Percentiles rank a stretch among this genome's conserved stretches.
These are phyloP conservation scores for Syzygium jambos DNA, from an alignment of 345 rosid species.

Conservation along the genomic window DNA sequence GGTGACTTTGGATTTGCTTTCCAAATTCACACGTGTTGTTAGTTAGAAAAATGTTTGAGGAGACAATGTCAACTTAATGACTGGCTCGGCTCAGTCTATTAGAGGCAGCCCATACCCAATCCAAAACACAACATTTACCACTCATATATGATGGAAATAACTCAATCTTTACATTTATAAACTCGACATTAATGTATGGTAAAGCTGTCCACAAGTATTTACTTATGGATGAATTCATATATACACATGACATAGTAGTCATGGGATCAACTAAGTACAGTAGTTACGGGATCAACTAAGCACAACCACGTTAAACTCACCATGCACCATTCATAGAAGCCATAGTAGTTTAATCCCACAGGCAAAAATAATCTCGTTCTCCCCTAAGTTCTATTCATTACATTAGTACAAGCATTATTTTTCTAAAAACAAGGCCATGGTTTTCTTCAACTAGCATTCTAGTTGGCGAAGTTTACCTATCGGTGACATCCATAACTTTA, in stretches of 20 bases:
- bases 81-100: neutral
- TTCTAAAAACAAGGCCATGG: neutral
- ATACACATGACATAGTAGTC: neutral
- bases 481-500: neutral
- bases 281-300: too few species aligned
- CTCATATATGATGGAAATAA: neutral
- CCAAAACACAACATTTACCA: neutral
- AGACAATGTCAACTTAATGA: neutral
- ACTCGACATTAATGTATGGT: neutral
- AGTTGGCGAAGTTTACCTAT: neutral
- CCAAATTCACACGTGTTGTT: neutral
- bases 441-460: neutral
- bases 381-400: neutral
- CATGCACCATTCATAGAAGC: neutral
- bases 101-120: neutral
- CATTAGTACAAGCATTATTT: neutral
- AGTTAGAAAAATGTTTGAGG: rapidly evolving
- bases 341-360: neutral
- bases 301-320: rapidly evolving
- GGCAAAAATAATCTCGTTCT: neutral
- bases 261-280: neutral
- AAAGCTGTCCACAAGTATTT: neutral
- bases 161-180: neutral
- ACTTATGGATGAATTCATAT: neutral
- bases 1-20: neutral